Percentiles rank a stretch among this genome's conserved stretches.
Evolutionary conservation across 2,329 filamentous ascomycete genomes (phyloP).

Genomic region (Fusarium stilboides): DNA sequence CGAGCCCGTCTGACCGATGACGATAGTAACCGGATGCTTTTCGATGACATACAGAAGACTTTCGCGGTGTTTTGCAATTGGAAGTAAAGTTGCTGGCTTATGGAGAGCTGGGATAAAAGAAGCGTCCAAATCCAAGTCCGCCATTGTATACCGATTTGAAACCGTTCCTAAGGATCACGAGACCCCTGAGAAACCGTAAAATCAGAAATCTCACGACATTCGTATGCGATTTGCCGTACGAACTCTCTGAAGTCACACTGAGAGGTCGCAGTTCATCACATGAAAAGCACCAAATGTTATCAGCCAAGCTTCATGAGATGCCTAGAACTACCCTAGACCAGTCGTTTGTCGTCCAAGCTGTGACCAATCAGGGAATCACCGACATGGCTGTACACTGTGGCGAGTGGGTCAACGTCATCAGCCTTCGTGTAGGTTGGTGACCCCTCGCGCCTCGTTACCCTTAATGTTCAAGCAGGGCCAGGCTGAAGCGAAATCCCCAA

Average conservation of each 20-base stretch:
- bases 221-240: not conserved
- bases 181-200: not conserved
- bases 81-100: conserved; percentile 86
- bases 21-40: conserved; percentile 85
- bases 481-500: conserved; percentile 50
- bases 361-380: conserved; percentile 28
- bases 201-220: not conserved
- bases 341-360: not conserved
- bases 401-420: conserved; percentile 59
- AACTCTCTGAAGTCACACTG: not conserved
- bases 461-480: conserved; percentile 50
- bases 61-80: conserved; percentile 87
- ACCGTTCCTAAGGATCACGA: not conserved
- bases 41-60: conserved; percentile 89
- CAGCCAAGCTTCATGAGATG: conserved; percentile 8
- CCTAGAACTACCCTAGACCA: conserved; percentile 35
- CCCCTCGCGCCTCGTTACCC: conserved; percentile 52
- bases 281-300: not conserved
- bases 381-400: conserved; percentile 39
- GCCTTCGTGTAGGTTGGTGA: conserved; percentile 51
- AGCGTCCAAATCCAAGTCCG: conserved; percentile 70
- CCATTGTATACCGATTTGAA: conserved; percentile 56
- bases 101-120: conserved; percentile 85
- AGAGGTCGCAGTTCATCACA: conserved; percentile 1
- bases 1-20: conserved; percentile 94